Evolutionary conservation across 371 early-diverging fungal genomes (phyloP).

Genomic region (Syncephalastrum contaminatum): DNA sequence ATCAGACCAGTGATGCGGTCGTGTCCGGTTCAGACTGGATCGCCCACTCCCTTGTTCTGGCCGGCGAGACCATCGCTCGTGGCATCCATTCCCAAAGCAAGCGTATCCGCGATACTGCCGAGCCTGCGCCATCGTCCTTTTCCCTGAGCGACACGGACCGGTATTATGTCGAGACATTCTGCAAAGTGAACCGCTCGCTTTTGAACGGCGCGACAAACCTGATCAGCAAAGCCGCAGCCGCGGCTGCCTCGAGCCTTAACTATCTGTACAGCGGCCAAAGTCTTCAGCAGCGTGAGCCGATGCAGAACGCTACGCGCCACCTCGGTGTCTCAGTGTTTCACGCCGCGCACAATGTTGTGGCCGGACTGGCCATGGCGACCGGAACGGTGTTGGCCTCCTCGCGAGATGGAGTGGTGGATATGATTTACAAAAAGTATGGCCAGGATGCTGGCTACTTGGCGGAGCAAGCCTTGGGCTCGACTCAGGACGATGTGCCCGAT

Average conservation of each 20-base stretch:
- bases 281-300: constrained; percentile 18
- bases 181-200: constrained; percentile 24
- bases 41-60: constrained; percentile 29
- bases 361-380: constrained; percentile 33
- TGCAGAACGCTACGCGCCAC: constrained; percentile 24
- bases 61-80: constrained; percentile 29
- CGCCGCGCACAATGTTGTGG: constrained; percentile 31
- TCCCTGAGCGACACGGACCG: constrained; percentile 24
- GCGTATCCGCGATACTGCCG: background rate
- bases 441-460: constrained; percentile 36
- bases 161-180: constrained; percentile 27
- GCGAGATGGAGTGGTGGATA: constrained; percentile 27
- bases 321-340: constrained; percentile 35
- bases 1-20: constrained; percentile 33
- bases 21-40: constrained; percentile 40
- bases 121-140: too few species aligned
- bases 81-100: constrained; percentile 12
- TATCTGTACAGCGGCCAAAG: constrained; percentile 13
- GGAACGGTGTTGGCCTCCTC: constrained; percentile 26
- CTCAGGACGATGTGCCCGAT: constrained; percentile 20
- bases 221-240: constrained; percentile 25
- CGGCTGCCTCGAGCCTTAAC: constrained; percentile 21
- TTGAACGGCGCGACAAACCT: constrained; percentile 19
- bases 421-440: constrained; percentile 40
- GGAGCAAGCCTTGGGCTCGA: constrained; percentile 28